Evolutionary conservation across 305 asterid genomes (phyloP).

Genomic region (Solanum chacoense): DNA sequence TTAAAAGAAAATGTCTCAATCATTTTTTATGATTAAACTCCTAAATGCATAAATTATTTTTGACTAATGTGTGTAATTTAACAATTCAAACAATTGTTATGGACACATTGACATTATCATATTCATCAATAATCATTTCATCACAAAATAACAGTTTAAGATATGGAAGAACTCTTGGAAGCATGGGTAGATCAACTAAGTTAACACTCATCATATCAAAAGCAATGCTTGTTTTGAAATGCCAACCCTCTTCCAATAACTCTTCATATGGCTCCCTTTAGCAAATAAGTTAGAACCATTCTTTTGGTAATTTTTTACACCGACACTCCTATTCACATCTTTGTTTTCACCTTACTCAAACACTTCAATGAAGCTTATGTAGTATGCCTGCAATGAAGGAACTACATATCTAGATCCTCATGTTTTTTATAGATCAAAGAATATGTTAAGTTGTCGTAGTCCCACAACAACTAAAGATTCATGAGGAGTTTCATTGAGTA

Average conservation of each 20-base stretch:
- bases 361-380: constrained; percentile 44
- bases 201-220: constrained; percentile 86
- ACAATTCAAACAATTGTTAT: constrained; percentile 21
- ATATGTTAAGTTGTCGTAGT: constrained; percentile 71
- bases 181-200: constrained; percentile 57
- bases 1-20: no score
- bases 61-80: background rate
- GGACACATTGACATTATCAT: constrained; percentile 38
- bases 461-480: constrained; percentile 67
- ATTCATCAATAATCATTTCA: constrained; percentile 53
- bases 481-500: constrained; percentile 44
- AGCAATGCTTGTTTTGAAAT: constrained; percentile 68
- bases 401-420: constrained; percentile 83
- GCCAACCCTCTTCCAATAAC: constrained; percentile 48
- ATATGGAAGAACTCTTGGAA: constrained; percentile 66
- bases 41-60: background rate
- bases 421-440: constrained; percentile 73
- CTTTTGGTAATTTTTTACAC: background rate
- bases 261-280: constrained; percentile 63
- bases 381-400: constrained; percentile 65
- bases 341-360: constrained; percentile 20
- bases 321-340: constrained; percentile 2
- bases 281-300: constrained; percentile 34
- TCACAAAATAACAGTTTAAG: constrained; percentile 60
- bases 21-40: background rate